Conservation (phyloP, 495 filamentous ascomycete species). For the Neurospora sp. region DNA sequence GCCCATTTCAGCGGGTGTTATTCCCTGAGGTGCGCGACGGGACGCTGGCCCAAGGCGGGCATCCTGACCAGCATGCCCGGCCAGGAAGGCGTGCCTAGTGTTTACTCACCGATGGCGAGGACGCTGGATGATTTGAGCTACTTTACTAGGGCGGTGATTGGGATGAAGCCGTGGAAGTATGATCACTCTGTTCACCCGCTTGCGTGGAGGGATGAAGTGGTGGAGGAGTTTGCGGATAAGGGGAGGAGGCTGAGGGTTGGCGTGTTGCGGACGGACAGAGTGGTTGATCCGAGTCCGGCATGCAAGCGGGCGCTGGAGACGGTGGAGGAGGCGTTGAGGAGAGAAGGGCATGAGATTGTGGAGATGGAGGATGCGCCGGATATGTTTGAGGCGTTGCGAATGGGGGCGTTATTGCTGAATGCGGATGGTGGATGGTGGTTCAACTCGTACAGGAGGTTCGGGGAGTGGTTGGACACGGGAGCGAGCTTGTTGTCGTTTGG, state of each 20-base stretch:
- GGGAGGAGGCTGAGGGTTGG: conserved; percentile 61
- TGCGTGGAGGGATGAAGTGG: conserved; percentile 57
- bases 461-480: conserved; percentile 75
- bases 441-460: conserved; percentile 59
- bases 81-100: conserved; percentile 82
- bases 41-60: conserved; percentile 83
- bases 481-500: conserved; percentile 64
- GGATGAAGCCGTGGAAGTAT: conserved; percentile 88
- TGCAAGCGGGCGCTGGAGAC: conserved; percentile 67
- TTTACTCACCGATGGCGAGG: conserved; percentile 89
- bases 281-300: conserved; percentile 80
- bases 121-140: conserved; percentile 78
- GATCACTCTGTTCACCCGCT: conserved; percentile 82
- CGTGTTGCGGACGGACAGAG: conserved; percentile 70
- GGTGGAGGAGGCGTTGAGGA: conserved; percentile 55
- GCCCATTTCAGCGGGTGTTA: conserved; percentile 92
- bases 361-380: conserved; percentile 52
- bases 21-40: conserved; percentile 83
- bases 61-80: conserved; percentile 85
- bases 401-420: conserved; percentile 81
- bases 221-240: conserved; percentile 46
- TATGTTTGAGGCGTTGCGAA: conserved; percentile 63
- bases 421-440: conserved; percentile 82
- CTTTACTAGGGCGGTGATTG: conserved; percentile 68
- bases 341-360: conserved; percentile 65